Base-by-base conservation (phyloP, 257 asterid genomes). In the Nicotiana tomentosiformis region DNA sequence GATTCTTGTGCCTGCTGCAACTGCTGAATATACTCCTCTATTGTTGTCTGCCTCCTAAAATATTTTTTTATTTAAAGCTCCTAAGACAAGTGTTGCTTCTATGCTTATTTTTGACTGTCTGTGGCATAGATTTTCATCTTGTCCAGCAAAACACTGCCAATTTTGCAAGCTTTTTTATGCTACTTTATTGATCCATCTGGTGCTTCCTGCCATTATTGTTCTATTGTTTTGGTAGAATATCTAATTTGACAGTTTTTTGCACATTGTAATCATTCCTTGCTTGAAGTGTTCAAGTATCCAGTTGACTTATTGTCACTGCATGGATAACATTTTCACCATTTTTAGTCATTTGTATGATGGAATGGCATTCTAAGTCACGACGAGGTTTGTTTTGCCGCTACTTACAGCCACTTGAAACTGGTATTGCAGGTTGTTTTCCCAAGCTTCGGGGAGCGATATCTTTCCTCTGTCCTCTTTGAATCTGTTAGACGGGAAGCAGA, bases 381-480 rank as follows among this genome's bases (percentile, higher is more conserved):
- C 26, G 26, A 49, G 15, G 23, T 49, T 74, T 70, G 18, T 70
- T 49, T 74, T 26, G 43, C 61, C 3, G 49, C 15, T 74, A 1
- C 17, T 17, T 32, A 49, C 39, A 23, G 23, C 79, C 26, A 49
- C 15, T 30, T 74, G 37, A 49, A 37, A 39, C 80, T 77, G 30
- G 17, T 26, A 10, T 43, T 83, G 83, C 89, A 95, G 98, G 98
- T 78, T 43, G 79, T 95, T 68, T 95, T 94, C 87, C 97, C 98
- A 18, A 94, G 99, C 90, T 93, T 91, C 18, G 99, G 99, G 6
- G 99, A 95, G 90, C 90, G 99, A 5, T 95, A 95, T 76, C 93
- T 95, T 5, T 95, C 99, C 16, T 89, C 99, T 8, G 94, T 89
- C 29, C 97, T 95, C 30, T 95, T 95, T 55, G 98, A 93, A 15